Conservation (phyloP, 495 filamentous ascomycete genomes). For the Aspergillus funiculosus region DNA sequence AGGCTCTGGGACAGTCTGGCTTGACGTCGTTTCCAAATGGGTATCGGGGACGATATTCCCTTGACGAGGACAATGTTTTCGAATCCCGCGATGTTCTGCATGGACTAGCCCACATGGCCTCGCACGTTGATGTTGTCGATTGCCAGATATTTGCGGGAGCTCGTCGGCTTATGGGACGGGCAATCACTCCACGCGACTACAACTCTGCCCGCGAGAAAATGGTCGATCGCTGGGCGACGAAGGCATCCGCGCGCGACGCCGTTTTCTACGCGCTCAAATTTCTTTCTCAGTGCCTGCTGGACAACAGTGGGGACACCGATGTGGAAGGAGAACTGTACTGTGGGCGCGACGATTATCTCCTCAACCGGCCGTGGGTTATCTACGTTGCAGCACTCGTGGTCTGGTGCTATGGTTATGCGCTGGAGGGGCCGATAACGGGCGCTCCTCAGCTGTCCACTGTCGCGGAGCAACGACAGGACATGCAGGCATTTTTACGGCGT, state of each 20-base stretch:
- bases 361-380: constrained; percentile 95
- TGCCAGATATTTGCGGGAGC: constrained; percentile 94
- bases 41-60: constrained; percentile 34
- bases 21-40: constrained; percentile 35
- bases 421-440: constrained; percentile 68
- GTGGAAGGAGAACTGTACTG: constrained; percentile 49
- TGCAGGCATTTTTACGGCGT: constrained; percentile 69
- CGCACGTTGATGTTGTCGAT: constrained; percentile 96
- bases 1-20: constrained; percentile 55
- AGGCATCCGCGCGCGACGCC: constrained; percentile 85
- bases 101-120: constrained; percentile 93
- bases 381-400: constrained; percentile 90
- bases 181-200: constrained; percentile 77
- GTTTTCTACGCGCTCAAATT: constrained; percentile 92
- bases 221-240: constrained; percentile 86
- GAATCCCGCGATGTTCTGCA: constrained; percentile 86
- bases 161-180: constrained; percentile 73
- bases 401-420: constrained; percentile 90
- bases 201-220: constrained; percentile 75
- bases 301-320: constrained; percentile 31
- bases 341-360: constrained; percentile 80
- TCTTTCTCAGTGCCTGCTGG: constrained; percentile 69
- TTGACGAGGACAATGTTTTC: constrained; percentile 72
- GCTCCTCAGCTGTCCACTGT: constrained; percentile 48
- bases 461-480: constrained; percentile 65